phyloP scores from a whole-genome alignment of 768 basidiomycete genomes.

The Mycena floridula region DNA sequence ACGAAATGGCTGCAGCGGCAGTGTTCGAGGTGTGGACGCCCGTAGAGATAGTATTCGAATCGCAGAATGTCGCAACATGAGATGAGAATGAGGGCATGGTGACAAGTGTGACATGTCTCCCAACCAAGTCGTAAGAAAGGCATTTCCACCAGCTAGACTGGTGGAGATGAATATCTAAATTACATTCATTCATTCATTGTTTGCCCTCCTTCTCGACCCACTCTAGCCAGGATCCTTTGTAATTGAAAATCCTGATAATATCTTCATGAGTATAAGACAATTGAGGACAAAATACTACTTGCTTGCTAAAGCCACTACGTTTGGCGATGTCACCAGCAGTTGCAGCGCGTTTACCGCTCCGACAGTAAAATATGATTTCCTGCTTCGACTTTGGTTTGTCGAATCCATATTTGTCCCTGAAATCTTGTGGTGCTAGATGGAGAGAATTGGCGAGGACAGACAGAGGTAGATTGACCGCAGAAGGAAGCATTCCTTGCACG shows the following conservation, averaged over 20 bases:
- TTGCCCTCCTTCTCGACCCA: conserved; percentile 59
- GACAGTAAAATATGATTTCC: conserved; percentile 85
- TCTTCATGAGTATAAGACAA: not conserved
- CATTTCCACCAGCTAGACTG: too few relatives aligned
- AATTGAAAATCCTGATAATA: conserved; percentile 54
- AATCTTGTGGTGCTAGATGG: conserved; percentile 45
- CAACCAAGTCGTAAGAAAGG: too few relatives aligned
- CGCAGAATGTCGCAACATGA: too few relatives aligned
- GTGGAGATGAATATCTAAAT: too few relatives aligned
- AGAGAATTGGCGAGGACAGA: conserved; percentile 68
- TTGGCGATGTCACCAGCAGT: conserved; percentile 79
- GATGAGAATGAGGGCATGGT: too few relatives aligned
- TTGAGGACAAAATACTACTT: conserved; percentile 18
- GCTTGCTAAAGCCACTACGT: conserved; percentile 80
- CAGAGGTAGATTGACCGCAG: conserved; percentile 85
- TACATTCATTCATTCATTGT: conserved; percentile 11
- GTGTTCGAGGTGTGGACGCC: conserved; percentile 18
- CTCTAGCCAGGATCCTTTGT: conserved; percentile 84
- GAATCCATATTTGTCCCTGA: conserved; percentile 64
- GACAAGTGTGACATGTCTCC: too few relatives aligned
- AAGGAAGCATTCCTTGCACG: conserved; percentile 87
- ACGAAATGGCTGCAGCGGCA: conserved; percentile 40
- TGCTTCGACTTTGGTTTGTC: conserved; percentile 65
- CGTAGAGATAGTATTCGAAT: not conserved
- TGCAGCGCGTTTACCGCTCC: conserved; percentile 79